Percentiles rank a stretch among this genome's conserved stretches.
These are phyloP conservation scores for Puccinia coronata DNA, from an alignment of 1,284 basidiomycete species.

Conservation along the genomic window DNA sequence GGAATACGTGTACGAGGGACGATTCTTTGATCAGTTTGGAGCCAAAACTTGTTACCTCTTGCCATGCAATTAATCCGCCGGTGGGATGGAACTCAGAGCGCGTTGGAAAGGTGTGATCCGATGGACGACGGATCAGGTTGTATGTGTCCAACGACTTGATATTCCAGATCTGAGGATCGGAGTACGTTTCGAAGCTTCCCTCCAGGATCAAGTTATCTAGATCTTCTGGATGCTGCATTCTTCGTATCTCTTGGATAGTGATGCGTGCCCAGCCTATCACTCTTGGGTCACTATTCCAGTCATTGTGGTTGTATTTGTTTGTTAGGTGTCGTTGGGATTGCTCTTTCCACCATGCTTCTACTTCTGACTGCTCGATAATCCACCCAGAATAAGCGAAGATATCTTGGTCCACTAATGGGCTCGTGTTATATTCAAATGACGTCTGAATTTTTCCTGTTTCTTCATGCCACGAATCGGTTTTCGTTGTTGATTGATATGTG, in stretches of 20 bases:
- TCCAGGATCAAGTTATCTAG: conserved; percentile 18
- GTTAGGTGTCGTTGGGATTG: background rate
- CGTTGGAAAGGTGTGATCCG: background rate
- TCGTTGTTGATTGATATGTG: background rate
- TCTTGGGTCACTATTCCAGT: background rate
- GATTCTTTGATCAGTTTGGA: too few relatives aligned
- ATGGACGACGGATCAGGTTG: conserved; percentile 1
- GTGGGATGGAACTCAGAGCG: conserved; percentile 2
- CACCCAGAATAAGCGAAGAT: conserved; percentile 37
- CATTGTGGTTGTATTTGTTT: too few relatives aligned
- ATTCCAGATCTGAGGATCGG: conserved; percentile 25
- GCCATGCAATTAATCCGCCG: conserved; percentile 34
- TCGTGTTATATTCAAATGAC: too few relatives aligned
- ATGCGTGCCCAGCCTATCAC: conserved; percentile 17
- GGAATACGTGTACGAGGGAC: background rate
- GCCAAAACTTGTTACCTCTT: too few relatives aligned
- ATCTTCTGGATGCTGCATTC: background rate
- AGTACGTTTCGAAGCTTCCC: conserved; percentile 14
- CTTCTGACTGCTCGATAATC: conserved; percentile 21
- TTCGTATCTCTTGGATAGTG: conserved; percentile 2
- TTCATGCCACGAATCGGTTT: background rate
- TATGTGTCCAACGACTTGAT: conserved; percentile 17
- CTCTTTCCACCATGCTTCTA: conserved; percentile 17
- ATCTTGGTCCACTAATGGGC: background rate
- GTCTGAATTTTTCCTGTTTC: background rate